Conservation (phyloP, 257 asterid genomes). For the Prunella vulgaris region DNA sequence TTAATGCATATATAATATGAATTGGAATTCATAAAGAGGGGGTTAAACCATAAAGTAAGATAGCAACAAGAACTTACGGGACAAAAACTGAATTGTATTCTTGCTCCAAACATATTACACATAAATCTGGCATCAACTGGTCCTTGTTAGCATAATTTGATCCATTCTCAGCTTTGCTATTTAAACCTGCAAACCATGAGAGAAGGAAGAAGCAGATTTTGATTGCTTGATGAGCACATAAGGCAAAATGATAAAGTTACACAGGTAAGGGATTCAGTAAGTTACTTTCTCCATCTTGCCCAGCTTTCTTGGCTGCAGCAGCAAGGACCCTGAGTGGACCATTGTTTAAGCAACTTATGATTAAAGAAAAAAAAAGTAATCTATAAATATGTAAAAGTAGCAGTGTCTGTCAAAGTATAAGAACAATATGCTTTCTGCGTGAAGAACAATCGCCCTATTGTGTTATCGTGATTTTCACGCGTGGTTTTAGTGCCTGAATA, state of each 20-base stretch:
- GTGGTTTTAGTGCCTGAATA: too few species aligned
- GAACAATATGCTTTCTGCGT: too few species aligned
- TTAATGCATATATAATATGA: neutral
- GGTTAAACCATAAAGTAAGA: neutral
- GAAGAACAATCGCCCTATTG: too few species aligned
- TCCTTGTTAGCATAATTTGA: slow-evolving; percentile 50
- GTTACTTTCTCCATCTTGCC: slow-evolving; percentile 65
- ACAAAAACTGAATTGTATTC: slow-evolving; percentile 93
- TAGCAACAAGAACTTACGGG: slow-evolving; percentile 61
- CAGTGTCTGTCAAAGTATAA: too few species aligned
- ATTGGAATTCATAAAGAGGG: neutral
- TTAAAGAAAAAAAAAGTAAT: neutral
- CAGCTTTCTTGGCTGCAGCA: slow-evolving; percentile 82
- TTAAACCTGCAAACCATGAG: slow-evolving; percentile 37
- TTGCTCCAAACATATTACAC: slow-evolving; percentile 95
- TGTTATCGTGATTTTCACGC: too few species aligned
- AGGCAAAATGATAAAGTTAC: neutral
- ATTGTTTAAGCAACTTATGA: slow-evolving; percentile 8
- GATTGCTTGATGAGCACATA: neutral
- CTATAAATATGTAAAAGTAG: too few species aligned
- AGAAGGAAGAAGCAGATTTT: slow-evolving; percentile 8
- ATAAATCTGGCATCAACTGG: slow-evolving; percentile 64
- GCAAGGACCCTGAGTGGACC: slow-evolving; percentile 68
- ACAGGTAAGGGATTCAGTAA: slow-evolving; percentile 12
- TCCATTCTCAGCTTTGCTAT: slow-evolving; percentile 49